Percentiles rank a stretch among this genome's conserved stretches.
These are phyloP conservation scores for Penstemon newberryi DNA, from an alignment of 257 asterid species.

Conservation along the genomic window DNA sequence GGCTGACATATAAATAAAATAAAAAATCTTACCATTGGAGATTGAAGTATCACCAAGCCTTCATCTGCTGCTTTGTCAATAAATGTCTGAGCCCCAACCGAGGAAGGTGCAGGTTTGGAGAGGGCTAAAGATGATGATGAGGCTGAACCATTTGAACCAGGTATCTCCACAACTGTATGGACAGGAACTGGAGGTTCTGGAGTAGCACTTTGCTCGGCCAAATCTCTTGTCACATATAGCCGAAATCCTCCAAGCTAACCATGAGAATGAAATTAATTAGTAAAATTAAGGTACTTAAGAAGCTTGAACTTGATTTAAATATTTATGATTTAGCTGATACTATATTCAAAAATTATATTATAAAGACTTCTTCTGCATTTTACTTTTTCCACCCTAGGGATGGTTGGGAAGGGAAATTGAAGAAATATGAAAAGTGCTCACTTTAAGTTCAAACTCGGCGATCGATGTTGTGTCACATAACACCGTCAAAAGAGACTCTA, in stretches of 20 bases:
- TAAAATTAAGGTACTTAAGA: constrained; percentile 18
- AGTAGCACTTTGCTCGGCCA: constrained; percentile 45
- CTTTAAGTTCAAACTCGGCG: constrained; percentile 84
- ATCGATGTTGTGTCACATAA: constrained; percentile 84
- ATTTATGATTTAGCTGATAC: no score
- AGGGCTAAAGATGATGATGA: constrained; percentile 66
- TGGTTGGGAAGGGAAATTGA: background rate
- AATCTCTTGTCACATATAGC: constrained; percentile 59
- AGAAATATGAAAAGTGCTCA: constrained; percentile 32
- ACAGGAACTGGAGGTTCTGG: constrained; percentile 47
- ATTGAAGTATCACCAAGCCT: constrained; percentile 69
- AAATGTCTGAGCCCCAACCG: constrained; percentile 43
- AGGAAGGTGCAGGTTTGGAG: constrained; percentile 40
- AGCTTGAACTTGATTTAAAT: background rate
- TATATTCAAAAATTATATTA: no score
- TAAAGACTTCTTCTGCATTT: no score
- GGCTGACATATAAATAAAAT: background rate
- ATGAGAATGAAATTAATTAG: constrained; percentile 10
- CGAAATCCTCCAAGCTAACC: constrained; percentile 70
- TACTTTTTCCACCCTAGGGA: background rate
- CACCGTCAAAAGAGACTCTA: constrained; percentile 64
- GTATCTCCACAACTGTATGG: constrained; percentile 39
- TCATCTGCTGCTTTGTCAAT: constrained; percentile 70
- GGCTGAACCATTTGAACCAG: constrained; percentile 68
- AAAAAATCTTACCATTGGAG: constrained; percentile 65